phyloP scores from a whole-genome alignment of 148 eudicot species.

The Camellia japonica region DNA sequence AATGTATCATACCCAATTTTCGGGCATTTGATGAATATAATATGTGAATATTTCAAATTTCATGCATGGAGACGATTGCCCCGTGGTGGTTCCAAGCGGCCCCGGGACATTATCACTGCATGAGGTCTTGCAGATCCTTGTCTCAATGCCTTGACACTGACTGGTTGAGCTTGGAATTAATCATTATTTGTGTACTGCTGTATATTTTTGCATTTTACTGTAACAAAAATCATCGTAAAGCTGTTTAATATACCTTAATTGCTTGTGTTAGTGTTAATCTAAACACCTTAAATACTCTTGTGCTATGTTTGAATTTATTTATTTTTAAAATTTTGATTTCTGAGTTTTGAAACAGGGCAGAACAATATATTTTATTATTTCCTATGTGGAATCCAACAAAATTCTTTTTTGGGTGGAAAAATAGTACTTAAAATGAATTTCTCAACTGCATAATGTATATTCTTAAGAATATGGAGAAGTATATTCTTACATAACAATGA shows the following conservation, averaged over 20 bases:
- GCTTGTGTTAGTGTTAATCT: not conserved
- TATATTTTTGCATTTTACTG: not conserved
- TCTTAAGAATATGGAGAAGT: too few species aligned
- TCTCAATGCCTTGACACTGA: not conserved
- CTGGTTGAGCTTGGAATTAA: not conserved
- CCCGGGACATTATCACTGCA: not conserved
- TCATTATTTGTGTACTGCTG: not conserved
- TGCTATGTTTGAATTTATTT: too few species aligned
- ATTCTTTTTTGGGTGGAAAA: too few species aligned
- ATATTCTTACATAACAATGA: too few species aligned
- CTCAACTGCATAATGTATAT: too few species aligned
- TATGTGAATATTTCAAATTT: not conserved
- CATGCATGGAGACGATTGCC: not conserved
- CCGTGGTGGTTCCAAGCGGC: not conserved
- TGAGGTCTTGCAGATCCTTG: not conserved
- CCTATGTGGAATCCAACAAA: too few species aligned
- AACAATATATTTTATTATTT: too few species aligned
- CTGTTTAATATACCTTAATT: not conserved
- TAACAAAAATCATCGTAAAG: not conserved
- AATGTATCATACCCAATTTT: constrained; percentile 18
- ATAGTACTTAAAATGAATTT: too few species aligned
- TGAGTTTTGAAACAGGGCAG: too few species aligned
- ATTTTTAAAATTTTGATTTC: too few species aligned
- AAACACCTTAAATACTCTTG: too few species aligned
- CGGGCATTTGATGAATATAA: constrained; percentile 10